A percentile compares a stretch with the other conserved stretches of the same genome.
Conservation (phyloP, 306 rosid genomes). For the Amphicarpaea edgeworthii region DNA sequence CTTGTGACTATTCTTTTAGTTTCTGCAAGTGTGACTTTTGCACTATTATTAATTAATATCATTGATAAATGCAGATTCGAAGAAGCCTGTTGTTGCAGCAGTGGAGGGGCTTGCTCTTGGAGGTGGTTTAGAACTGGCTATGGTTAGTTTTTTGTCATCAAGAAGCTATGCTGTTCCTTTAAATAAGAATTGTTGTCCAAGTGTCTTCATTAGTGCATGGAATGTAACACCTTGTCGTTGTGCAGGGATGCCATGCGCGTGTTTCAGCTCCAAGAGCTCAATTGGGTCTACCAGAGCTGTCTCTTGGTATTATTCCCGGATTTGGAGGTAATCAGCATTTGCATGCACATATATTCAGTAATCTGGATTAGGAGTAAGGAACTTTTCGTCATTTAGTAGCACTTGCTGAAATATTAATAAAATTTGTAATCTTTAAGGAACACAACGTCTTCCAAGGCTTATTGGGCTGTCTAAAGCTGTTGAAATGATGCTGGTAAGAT, state of each 20-base stretch:
- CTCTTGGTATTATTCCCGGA: constrained; percentile 96
- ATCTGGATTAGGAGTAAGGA: constrained; percentile 20
- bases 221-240: constrained; percentile 26
- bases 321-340: constrained; percentile 79
- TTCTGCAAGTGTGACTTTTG: constrained; percentile 11
- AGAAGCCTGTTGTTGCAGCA: constrained; percentile 95
- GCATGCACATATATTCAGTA: constrained; percentile 16
- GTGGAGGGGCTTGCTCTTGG: constrained; percentile 96
- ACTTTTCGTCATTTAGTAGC: constrained; percentile 15
- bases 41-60: constrained; percentile 24
- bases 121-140: constrained; percentile 95
- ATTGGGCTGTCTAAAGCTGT: constrained; percentile 80
- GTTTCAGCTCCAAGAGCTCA: constrained; percentile 84
- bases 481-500: constrained; percentile 92
- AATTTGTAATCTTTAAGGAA: constrained; percentile 63
- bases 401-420: constrained; percentile 44
- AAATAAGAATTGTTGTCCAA: constrained; percentile 3
- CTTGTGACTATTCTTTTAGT: constrained; percentile 32
- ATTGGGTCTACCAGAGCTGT: constrained; percentile 91
- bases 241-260: constrained; percentile 96
- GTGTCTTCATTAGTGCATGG: constrained; percentile 22
- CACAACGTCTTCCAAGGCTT: constrained; percentile 99
- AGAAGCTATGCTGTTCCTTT: not conserved
- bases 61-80: constrained; percentile 67
- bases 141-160: constrained; percentile 67